Percentiles rank a stretch among this genome's conserved stretches.
Conservation (phyloP, 805 yeast species). For the Cyberlindnera mycetangii region DNA sequence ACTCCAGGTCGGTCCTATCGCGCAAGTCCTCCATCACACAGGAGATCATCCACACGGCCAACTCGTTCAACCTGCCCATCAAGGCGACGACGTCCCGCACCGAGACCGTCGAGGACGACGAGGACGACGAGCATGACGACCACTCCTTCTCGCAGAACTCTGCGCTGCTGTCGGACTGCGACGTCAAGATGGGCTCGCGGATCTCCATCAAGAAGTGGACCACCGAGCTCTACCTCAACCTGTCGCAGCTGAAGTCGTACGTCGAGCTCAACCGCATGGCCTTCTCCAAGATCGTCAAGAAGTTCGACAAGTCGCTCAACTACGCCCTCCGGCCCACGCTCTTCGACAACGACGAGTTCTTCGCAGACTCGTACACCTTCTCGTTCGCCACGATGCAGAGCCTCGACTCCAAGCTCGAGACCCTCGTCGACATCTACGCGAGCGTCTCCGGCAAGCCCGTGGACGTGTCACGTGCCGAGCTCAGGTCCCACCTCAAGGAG, state of each 20-base stretch:
- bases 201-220: conserved; percentile 69
- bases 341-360: conserved; percentile 42
- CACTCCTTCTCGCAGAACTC: conserved; percentile 42
- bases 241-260: conserved; percentile 80
- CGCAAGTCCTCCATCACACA: conserved; percentile 23
- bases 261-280: conserved; percentile 85
- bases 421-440: conserved; percentile 53
- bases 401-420: conserved; percentile 53
- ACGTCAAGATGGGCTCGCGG: conserved; percentile 48
- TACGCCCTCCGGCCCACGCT: conserved; percentile 49
- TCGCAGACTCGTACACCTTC: conserved; percentile 54
- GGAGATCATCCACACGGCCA: conserved; percentile 21
- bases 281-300: conserved; percentile 81
- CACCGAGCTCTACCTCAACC: conserved; percentile 59
- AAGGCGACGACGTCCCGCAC: conserved; percentile 10
- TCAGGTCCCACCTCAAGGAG: conserved; percentile 69
- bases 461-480: conserved; percentile 44
- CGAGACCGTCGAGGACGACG: conserved; percentile 32
- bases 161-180: conserved; percentile 47
- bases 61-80: conserved; percentile 22
- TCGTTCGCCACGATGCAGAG: conserved; percentile 39
- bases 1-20: conserved; percentile 24
- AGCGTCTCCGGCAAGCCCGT: conserved; percentile 36
- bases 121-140: conserved; percentile 38
- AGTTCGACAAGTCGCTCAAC: conserved; percentile 79